Evolutionary conservation across 2,329 filamentous ascomycete species (phyloP).

Genomic region (Colletotrichum sp.): DNA sequence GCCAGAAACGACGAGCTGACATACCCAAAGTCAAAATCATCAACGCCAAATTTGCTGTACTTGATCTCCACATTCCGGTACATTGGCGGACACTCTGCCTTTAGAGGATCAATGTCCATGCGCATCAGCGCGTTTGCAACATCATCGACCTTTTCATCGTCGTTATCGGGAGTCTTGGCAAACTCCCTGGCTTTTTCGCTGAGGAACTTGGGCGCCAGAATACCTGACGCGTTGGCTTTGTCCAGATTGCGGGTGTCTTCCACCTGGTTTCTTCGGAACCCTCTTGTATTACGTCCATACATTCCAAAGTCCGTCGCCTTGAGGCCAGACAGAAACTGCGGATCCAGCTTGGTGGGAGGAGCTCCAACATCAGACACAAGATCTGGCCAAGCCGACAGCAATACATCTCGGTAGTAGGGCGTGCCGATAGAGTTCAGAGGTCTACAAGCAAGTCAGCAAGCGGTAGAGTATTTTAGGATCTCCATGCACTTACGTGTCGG

Average conservation of each 20-base stretch:
- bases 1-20: conserved; percentile 29
- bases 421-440: conserved; percentile 87
- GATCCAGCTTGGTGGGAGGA: conserved; percentile 77
- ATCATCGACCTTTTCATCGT: conserved; percentile 51
- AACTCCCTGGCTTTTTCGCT: conserved; percentile 88
- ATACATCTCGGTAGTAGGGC: conserved; percentile 87
- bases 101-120: conserved; percentile 73
- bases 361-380: conserved; percentile 85
- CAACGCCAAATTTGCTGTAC: conserved; percentile 98
- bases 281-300: conserved; percentile 78
- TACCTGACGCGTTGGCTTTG: conserved; percentile 63
- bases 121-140: conserved; percentile 70
- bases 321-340: conserved; percentile 70
- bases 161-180: conserved; percentile 48
- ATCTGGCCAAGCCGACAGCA: conserved; percentile 92
- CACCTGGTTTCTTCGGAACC: conserved; percentile 79
- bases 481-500: conserved; percentile 64
- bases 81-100: conserved; percentile 83
- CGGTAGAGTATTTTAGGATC: background rate
- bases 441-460: conserved; percentile 29
- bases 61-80: conserved; percentile 98
- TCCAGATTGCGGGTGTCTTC: conserved; percentile 74
- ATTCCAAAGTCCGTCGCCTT: conserved; percentile 77
- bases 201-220: conserved; percentile 85
- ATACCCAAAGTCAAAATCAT: conserved; percentile 96